Conservation (phyloP, 495 filamentous ascomycete genomes). For the Filosporella fistucella region DNA sequence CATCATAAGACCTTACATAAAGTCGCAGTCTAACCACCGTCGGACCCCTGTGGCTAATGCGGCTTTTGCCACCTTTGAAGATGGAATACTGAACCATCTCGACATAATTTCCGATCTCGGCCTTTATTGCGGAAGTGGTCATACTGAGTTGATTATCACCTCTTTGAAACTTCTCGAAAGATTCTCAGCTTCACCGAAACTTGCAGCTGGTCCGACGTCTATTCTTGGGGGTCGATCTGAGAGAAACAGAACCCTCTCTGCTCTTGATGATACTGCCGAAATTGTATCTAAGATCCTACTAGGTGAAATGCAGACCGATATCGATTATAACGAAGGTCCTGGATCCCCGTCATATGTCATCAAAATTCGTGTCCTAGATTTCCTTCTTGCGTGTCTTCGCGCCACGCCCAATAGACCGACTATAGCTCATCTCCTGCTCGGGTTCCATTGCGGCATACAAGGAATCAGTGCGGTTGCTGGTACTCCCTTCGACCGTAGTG, state of each 20-base stretch:
- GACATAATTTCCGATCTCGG: slow-evolving; percentile 71
- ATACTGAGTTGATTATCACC: slow-evolving; percentile 67
- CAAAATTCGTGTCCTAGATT: slow-evolving; percentile 73
- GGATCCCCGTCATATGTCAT: slow-evolving; percentile 64
- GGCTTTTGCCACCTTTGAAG: slow-evolving; percentile 80
- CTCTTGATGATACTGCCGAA: slow-evolving; percentile 68
- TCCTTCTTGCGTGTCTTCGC: slow-evolving; percentile 73
- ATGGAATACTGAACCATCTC: slow-evolving; percentile 79
- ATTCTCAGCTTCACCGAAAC: slow-evolving; percentile 73
- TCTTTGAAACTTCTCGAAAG: slow-evolving; percentile 80
- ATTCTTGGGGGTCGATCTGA: slow-evolving; percentile 42
- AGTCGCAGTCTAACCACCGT: slow-evolving; percentile 30
- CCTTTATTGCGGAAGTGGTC: slow-evolving; percentile 75
- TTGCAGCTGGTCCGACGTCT: slow-evolving; percentile 54
- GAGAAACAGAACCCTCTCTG: slow-evolving; percentile 75
- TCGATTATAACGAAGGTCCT: slow-evolving; percentile 60
- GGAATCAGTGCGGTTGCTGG: slow-evolving; percentile 58
- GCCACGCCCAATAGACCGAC: slow-evolving; percentile 68
- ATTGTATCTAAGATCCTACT: slow-evolving; percentile 63
- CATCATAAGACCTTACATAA: slow-evolving; percentile 73
- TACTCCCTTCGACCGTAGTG: slow-evolving; percentile 58
- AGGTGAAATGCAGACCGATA: slow-evolving; percentile 54
- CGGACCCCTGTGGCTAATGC: slow-evolving; percentile 55
- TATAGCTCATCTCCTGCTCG: slow-evolving; percentile 85
- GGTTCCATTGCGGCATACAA: slow-evolving; percentile 69